Conservation (phyloP, 306 rosid species). For the Fragaria vesca region DNA sequence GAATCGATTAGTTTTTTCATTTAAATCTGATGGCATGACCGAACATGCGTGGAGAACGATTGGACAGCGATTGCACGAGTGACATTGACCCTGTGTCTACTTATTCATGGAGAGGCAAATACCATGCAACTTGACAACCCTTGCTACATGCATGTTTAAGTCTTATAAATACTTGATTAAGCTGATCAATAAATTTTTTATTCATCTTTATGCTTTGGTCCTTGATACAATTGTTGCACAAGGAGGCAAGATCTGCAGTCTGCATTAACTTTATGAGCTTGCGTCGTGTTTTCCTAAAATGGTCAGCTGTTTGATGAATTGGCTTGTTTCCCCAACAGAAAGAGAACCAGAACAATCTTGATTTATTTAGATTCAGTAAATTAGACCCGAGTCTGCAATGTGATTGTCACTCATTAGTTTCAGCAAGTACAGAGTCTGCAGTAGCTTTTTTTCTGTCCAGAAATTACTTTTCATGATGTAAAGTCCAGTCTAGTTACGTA, state of each 20-base stretch:
- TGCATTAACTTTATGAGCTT: neutral
- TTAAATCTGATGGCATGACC: neutral
- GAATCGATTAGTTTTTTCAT: neutral
- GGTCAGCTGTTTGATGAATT: neutral
- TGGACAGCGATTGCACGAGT: slow-evolving; percentile 10
- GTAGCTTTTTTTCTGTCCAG: too few relatives aligned
- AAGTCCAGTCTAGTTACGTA: too few relatives aligned
- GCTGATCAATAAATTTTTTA: neutral
- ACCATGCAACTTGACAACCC: neutral
- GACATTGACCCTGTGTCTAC: neutral
- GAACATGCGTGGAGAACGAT: neutral
- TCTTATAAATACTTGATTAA: neutral
- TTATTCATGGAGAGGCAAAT: neutral
- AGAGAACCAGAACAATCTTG: neutral
- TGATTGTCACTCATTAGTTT: neutral
- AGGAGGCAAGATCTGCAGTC: neutral
- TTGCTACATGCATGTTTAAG: neutral
- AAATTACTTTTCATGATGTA: too few relatives aligned
- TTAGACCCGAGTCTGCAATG: neutral
- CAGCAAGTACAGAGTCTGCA: neutral
- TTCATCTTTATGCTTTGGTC: neutral
- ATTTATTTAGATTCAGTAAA: neutral
- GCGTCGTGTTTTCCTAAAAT: neutral
- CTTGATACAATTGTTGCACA: neutral
- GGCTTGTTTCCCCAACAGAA: neutral